phyloP scores from a whole-genome alignment of 257 asterid genomes.

The Solanum phureja region DNA sequence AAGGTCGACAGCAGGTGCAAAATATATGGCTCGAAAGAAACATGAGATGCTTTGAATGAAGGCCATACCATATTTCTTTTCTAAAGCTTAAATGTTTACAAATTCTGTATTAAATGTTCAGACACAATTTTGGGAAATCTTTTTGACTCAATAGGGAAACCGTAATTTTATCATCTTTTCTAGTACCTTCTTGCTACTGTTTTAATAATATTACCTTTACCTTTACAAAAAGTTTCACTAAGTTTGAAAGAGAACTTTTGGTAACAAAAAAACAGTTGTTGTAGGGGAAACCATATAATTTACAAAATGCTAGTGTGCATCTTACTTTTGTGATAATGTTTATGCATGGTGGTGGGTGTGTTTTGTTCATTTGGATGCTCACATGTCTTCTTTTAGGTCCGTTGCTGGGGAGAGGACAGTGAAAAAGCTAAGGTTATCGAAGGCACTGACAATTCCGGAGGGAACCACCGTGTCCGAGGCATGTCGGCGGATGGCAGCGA shows the following conservation, averaged over 20 bases:
- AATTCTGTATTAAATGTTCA: neutral
- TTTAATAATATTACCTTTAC: neutral
- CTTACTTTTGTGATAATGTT: neutral
- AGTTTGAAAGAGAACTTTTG: neutral
- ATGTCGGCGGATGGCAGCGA: constrained; percentile 86
- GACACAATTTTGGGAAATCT: neutral
- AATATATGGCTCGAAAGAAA: neutral
- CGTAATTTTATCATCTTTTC: neutral
- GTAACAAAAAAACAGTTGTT: neutral
- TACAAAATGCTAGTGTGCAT: neutral
- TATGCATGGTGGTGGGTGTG: neutral
- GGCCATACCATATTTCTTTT: neutral
- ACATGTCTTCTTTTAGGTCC: constrained; percentile 24
- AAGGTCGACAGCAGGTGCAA: neutral
- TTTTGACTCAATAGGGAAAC: neutral
- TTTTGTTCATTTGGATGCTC: neutral
- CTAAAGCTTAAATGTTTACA: neutral
- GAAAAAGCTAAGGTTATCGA: constrained; percentile 80
- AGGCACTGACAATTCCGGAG: constrained; percentile 94
- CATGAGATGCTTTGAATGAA: neutral
- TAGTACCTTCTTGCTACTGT: neutral
- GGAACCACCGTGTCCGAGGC: constrained; percentile 91
- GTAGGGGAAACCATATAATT: neutral
- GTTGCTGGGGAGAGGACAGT: constrained; percentile 83
- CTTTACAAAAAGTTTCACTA: neutral